phyloP scores from a whole-genome alignment of 2,329 filamentous ascomycete species.

The Colletotrichum lini region DNA sequence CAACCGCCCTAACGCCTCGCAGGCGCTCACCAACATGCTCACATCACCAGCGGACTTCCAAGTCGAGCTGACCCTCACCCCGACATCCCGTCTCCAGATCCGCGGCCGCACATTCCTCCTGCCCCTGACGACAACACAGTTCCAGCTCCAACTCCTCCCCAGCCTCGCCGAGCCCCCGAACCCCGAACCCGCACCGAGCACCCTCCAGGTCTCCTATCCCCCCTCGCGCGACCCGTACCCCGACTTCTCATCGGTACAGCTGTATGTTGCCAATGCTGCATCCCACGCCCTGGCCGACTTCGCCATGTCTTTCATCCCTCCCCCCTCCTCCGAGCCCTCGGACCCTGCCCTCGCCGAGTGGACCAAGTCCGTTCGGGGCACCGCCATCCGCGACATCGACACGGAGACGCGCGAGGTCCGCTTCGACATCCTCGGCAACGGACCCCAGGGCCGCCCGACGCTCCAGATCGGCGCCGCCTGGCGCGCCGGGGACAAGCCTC shows the following conservation, averaged over 20 bases:
- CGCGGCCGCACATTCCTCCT: constrained; percentile 61
- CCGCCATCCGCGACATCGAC: constrained; percentile 49
- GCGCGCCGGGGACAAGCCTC: constrained; percentile 34
- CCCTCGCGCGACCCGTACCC: constrained; percentile 62
- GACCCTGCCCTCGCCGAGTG: constrained; percentile 43
- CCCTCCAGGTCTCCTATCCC: constrained; percentile 57
- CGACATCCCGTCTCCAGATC: constrained; percentile 59
- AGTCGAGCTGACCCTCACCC: constrained; percentile 62
- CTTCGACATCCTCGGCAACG: constrained; percentile 50
- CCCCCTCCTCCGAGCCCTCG: constrained; percentile 12
- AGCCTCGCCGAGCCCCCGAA: constrained; percentile 45
- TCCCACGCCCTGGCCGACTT: constrained; percentile 57
- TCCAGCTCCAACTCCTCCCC: constrained; percentile 57
- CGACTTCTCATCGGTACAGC: constrained; percentile 58
- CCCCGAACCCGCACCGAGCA: constrained; percentile 46
- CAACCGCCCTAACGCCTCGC: constrained; percentile 58
- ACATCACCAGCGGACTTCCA: constrained; percentile 57
- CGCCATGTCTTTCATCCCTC: constrained; percentile 46
- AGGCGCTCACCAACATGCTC: constrained; percentile 61
- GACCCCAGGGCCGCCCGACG: constrained; percentile 25
- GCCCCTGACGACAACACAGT: constrained; percentile 62
- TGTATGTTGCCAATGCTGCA: constrained; percentile 62
- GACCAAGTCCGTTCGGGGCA: constrained; percentile 51
- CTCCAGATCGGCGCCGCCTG: constrained; percentile 46
- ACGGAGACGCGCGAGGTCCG: constrained; percentile 50